Evolutionary conservation across 78 protist genomes (phyloP).

Genomic region (Speleostelium caveatum): DNA sequence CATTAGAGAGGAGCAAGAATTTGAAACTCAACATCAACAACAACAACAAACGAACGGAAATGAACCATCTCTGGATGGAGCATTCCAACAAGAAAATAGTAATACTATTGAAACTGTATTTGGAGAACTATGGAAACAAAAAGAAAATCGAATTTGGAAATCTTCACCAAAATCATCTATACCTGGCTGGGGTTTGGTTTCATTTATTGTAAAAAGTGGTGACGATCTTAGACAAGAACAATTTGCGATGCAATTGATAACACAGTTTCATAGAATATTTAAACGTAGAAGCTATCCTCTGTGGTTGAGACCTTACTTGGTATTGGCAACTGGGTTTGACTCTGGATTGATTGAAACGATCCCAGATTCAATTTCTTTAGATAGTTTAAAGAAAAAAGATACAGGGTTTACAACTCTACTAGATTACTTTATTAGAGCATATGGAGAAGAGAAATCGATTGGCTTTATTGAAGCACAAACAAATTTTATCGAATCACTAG

Average conservation of each 20-base stretch:
- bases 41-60: neutral
- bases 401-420: slow-evolving; percentile 26
- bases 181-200: slow-evolving; percentile 63
- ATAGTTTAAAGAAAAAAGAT: slow-evolving; percentile 85
- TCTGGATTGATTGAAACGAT: slow-evolving; percentile 89
- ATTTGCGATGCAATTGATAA: slow-evolving; percentile 88
- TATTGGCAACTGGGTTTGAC: slow-evolving; percentile 85
- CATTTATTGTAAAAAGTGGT: slow-evolving; percentile 87
- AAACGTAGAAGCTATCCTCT: slow-evolving; percentile 53
- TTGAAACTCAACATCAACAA: neutral
- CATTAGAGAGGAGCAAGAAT: neutral
- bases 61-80: too few species aligned
- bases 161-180: neutral
- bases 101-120: slow-evolving; percentile 19
- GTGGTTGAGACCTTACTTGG: slow-evolving; percentile 77
- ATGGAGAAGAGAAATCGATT: slow-evolving; percentile 59
- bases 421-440: slow-evolving; percentile 50
- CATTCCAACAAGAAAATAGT: neutral
- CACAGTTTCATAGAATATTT: slow-evolving; percentile 75
- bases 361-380: slow-evolving; percentile 88
- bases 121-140: slow-evolving; percentile 76
- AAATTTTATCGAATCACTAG: slow-evolving; percentile 84
- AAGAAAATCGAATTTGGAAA: slow-evolving; percentile 42
- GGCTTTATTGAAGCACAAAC: slow-evolving; percentile 69
- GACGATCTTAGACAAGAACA: slow-evolving; percentile 90